Evolutionary conservation across 768 basidiomycete genomes (phyloP), one percentile per base, ranked within the genome.

Genomic region (Albatrellus ellisii): DNA sequence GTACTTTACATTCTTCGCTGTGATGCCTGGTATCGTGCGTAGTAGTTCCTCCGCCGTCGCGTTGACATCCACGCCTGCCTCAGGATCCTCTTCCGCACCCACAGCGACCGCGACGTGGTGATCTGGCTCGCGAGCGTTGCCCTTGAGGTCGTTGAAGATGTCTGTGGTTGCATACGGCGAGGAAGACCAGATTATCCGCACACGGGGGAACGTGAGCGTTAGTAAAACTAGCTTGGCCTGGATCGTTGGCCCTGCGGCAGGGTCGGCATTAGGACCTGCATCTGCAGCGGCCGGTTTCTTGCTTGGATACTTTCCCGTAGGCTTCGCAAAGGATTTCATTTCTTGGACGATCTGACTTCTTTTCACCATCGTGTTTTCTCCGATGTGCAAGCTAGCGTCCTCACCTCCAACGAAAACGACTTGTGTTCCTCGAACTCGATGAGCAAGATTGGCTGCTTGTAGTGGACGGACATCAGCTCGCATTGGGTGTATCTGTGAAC

Each of bases 381-480:
- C 14, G 22, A 32, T 5, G 2, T 28, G 21, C 31, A 5, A 20
- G 6, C 27, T 39, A 39, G n/a, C 14, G 15, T 11, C 56, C 68
- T 41, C 46, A 86, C 91, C 61, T 91, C 84, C 9, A 98, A 69
- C 0, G 85, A 83, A 59, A 97, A 95, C 0, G 88, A 79, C 52
- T 94, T 97, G 59, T 95, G 85, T 62, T 98, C 90, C 56, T 98
- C 94, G 48, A 98, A 98, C 56, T 99, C 92, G 52, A 98, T 95
- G 8, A 98, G 67, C 12, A 99, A 66, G 40, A 99, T 69, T 0
- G 94, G 92, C 15, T 83, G 77, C 60, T 90, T 95, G 65, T 99
- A 98, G 57, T 97, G 85, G 12, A 80, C 81, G 0, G 86, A 90
- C 94, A 99, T 97, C 17, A 88, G 58, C 60, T 98, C 94, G 63